phyloP scores from a whole-genome alignment of 2,329 filamentous ascomycete genomes.

The Microascus cirrosus region DNA sequence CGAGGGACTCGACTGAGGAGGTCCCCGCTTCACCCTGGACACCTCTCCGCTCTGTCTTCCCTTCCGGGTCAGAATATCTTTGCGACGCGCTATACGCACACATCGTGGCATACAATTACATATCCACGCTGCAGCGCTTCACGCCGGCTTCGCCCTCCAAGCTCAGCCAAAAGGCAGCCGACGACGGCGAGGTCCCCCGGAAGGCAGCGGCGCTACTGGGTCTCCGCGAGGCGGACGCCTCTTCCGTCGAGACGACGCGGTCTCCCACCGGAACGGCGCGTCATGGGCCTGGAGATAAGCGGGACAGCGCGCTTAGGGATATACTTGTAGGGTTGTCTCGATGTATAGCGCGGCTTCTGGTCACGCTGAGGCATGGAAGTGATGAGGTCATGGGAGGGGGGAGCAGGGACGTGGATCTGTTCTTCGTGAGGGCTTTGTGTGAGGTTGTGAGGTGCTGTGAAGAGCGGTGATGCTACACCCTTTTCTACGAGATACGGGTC shows the following conservation, averaged over 20 bases:
- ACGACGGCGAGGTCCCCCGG: constrained; percentile 24
- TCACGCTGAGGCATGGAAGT: constrained; percentile 26
- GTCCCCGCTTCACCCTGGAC: constrained; percentile 21
- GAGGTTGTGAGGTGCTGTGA: constrained; percentile 28
- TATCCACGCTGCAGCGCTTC: constrained; percentile 14
- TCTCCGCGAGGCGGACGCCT: neutral
- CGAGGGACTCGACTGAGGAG: neutral
- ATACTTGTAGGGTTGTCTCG: constrained; percentile 36
- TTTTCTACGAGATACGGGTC: neutral
- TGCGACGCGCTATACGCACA: constrained; percentile 50
- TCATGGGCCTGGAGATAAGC: constrained; percentile 6
- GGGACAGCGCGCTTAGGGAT: constrained; percentile 26
- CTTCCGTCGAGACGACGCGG: neutral
- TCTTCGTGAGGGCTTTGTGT: constrained; percentile 27
- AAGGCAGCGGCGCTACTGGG: constrained; percentile 35
- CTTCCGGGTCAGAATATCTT: constrained; percentile 38
- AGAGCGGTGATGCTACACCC: constrained; percentile 10
- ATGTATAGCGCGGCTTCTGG: constrained; percentile 39
- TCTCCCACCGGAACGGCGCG: neutral
- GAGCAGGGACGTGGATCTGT: constrained; percentile 19
- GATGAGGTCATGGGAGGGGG: neutral
- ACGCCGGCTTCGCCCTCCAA: neutral
- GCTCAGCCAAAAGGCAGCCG: constrained; percentile 3
- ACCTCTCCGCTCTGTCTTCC: constrained; percentile 40
- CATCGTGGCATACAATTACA: constrained; percentile 47